Evolutionary conservation across 345 rosid genomes (phyloP).

Genomic region (Gossypium stocksii): DNA sequence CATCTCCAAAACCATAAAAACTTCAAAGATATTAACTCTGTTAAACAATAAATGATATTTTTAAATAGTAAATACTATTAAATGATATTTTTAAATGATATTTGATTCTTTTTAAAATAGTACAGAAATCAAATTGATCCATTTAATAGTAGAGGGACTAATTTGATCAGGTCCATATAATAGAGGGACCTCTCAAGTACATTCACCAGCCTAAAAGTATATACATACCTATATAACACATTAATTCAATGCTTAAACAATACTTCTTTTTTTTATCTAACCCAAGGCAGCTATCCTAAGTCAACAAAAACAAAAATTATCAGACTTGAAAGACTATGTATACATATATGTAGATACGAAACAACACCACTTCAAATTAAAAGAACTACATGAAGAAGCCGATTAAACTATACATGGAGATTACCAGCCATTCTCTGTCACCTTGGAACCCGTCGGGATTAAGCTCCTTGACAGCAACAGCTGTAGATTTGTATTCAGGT

Average conservation of each 20-base stretch:
- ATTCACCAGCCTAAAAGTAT: background rate
- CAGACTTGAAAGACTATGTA: background rate
- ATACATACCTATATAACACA: background rate
- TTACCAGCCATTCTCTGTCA: slow-evolving; percentile 99
- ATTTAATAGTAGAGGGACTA: too few species aligned
- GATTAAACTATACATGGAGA: slow-evolving; percentile 11
- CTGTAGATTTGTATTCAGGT: slow-evolving; percentile 47
- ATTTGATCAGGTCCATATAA: too few species aligned
- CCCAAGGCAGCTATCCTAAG: background rate
- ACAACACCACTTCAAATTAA: background rate
- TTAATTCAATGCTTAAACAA: background rate
- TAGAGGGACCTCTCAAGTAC: too few species aligned
- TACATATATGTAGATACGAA: background rate
- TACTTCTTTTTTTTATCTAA: background rate
- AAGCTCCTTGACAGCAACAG: slow-evolving; percentile 91
- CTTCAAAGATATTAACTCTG: too few species aligned
- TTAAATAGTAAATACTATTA: too few species aligned
- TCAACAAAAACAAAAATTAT: background rate
- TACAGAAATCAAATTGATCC: too few species aligned
- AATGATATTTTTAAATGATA: too few species aligned
- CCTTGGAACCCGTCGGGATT: slow-evolving; percentile 44
- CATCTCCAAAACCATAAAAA: too few species aligned
- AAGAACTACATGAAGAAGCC: background rate
- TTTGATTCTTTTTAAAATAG: too few species aligned
- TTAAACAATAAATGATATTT: too few species aligned